Evolutionary conservation across 129 eudicot species (phyloP).

Genomic region (Heracleum sosnowskyi): DNA sequence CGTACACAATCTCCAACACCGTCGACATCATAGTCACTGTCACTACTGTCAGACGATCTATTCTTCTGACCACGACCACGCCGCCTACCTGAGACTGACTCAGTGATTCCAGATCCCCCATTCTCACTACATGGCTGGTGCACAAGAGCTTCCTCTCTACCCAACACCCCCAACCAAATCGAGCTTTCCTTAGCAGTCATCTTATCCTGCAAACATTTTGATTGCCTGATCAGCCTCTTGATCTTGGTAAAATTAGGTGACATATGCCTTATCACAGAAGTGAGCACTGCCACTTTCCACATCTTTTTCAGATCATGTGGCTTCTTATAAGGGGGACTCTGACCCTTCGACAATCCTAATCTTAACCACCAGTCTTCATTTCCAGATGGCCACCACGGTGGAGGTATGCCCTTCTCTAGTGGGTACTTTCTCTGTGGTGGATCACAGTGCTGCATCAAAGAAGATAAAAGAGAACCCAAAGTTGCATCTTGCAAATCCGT

Average conservation of each 20-base stretch:
- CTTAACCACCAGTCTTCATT: conserved; percentile 80
- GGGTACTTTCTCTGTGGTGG: conserved; percentile 88
- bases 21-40: conserved; percentile 75
- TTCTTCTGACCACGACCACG: conserved; percentile 36
- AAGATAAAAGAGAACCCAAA: conserved; percentile 78
- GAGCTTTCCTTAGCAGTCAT: conserved; percentile 93
- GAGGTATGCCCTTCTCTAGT: conserved; percentile 71
- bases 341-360: conserved; percentile 60
- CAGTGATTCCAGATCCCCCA: conserved; percentile 61
- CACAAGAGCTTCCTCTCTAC: conserved; percentile 60
- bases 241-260: conserved; percentile 86
- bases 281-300: conserved; percentile 93
- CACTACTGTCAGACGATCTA: conserved; percentile 48
- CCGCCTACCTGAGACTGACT: conserved; percentile 27
- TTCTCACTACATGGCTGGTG: conserved; percentile 56
- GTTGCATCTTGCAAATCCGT: conserved; percentile 96
- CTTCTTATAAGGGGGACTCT: conserved; percentile 79
- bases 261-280: conserved; percentile 94
- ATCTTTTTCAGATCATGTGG: conserved; percentile 95
- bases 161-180: conserved; percentile 76
- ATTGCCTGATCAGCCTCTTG: conserved; percentile 49
- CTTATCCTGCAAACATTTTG: conserved; percentile 83
- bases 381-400: conserved; percentile 99
- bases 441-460: conserved; percentile 89
- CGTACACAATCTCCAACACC: conserved; percentile 40